phyloP scores from a whole-genome alignment of 148 eudicot genomes.

The Rhododendron vialii region DNA sequence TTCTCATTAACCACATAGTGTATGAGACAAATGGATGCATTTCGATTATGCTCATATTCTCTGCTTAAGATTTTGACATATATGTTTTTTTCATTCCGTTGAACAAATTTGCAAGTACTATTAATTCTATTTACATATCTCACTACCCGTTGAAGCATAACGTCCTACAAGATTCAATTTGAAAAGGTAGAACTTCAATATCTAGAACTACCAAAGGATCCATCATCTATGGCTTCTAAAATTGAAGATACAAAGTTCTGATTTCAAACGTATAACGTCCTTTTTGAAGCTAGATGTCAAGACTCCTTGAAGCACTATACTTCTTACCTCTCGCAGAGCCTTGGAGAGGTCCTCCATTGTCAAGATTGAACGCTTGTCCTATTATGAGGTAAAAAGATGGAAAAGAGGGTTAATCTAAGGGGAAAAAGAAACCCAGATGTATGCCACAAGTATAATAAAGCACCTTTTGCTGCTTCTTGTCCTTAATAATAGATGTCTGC shows the following conservation, averaged over 20 bases:
- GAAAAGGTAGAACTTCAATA: not conserved
- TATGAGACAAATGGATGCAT: not conserved
- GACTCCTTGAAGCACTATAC: not conserved
- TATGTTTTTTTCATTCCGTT: not conserved
- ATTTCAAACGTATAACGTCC: not conserved
- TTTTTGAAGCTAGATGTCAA: not conserved
- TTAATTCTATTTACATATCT: not conserved
- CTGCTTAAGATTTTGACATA: not conserved
- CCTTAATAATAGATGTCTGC: slow-evolving; percentile 68
- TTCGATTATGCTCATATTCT: not conserved
- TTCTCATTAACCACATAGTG: not conserved
- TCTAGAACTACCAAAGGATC: not conserved
- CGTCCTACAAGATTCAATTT: not conserved
- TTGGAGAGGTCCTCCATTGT: slow-evolving; percentile 92
- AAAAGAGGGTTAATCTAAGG: not conserved
- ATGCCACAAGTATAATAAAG: slow-evolving; percentile 2
- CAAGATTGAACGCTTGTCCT: slow-evolving; percentile 86
- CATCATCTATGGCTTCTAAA: not conserved
- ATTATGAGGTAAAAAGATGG: not conserved
- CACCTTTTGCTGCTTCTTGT: slow-evolving; percentile 89
- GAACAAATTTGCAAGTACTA: not conserved
- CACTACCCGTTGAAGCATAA: not conserved
- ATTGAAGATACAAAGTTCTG: not conserved
- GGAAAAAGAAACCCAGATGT: not conserved
- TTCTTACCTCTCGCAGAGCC: slow-evolving; percentile 70